Percentiles rank a stretch among this genome's conserved stretches.
Evolutionary conservation across 108 stramenopile species (phyloP).

Genomic region (Skeletonema costatum): DNA sequence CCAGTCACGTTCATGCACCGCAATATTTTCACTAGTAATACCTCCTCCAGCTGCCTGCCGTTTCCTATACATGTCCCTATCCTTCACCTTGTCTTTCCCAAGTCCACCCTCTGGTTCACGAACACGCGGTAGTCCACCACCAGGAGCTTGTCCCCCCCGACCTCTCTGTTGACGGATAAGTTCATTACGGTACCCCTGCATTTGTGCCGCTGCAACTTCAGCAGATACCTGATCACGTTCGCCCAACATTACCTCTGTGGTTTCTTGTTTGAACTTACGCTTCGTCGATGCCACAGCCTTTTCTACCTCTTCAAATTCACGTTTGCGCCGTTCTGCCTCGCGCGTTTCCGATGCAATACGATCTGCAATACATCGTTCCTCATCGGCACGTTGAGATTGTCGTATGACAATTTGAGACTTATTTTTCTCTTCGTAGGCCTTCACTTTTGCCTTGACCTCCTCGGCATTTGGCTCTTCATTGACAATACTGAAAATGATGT

Average conservation of each 20-base stretch:
- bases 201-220: conserved; percentile 78
- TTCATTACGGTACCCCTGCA: conserved; percentile 89
- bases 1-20: conserved; percentile 83
- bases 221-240: conserved; percentile 89
- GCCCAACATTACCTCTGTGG: conserved; percentile 80
- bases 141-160: conserved; percentile 30
- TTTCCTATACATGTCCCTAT: conserved; percentile 80
- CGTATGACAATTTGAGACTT: conserved; percentile 81
- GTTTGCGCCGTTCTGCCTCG: conserved; percentile 72
- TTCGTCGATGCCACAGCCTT: conserved; percentile 72
- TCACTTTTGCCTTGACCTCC: conserved; percentile 80
- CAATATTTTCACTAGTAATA: conserved; percentile 73
- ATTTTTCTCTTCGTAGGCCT: conserved; percentile 77
- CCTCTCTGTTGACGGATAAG: conserved; percentile 76
- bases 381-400: conserved; percentile 87
- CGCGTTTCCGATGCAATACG: conserved; percentile 84
- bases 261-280: conserved; percentile 82
- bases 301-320: conserved; percentile 74
- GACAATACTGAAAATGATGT: conserved; percentile 85
- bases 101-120: conserved; percentile 81
- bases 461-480: conserved; percentile 90
- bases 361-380: conserved; percentile 86
- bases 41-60: conserved; percentile 87
- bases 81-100: conserved; percentile 62
- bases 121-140: conserved; percentile 52